These are phyloP conservation scores for Erigeron canadensis DNA, from an alignment of 129 eudicot genomes.

Conservation along the genomic window DNA sequence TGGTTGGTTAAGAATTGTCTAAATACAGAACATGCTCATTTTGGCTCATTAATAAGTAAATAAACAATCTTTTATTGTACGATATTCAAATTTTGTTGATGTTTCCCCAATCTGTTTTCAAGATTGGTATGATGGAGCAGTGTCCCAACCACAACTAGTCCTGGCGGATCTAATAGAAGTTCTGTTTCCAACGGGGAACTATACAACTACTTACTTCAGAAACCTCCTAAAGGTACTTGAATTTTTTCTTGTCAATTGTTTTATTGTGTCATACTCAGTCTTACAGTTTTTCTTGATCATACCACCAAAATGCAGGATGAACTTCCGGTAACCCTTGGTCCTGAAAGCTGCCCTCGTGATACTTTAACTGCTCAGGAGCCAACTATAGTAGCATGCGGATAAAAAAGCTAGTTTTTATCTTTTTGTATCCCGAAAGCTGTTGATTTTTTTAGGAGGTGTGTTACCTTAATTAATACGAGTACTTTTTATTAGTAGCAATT, in stretches of 20 bases:
- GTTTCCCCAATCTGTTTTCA: conserved; percentile 7
- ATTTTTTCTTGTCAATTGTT: neutral
- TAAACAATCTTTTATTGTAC: too few relatives aligned
- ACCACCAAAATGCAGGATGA: conserved; percentile 60
- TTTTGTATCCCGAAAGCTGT: conserved; percentile 1
- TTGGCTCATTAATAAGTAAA: too few relatives aligned
- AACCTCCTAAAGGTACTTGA: conserved; percentile 71
- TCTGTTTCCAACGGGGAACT: conserved; percentile 75
- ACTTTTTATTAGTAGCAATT: conserved; percentile 14
- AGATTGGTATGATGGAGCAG: conserved; percentile 96
- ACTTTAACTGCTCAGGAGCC: conserved; percentile 74
- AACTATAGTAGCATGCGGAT: conserved; percentile 54
- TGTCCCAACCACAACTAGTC: conserved; percentile 95
- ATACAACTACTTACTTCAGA: conserved; percentile 78
- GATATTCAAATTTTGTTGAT: too few relatives aligned
- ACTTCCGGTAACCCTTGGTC: conserved; percentile 43
- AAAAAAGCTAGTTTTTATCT: conserved; percentile 18
- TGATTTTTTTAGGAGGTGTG: neutral
- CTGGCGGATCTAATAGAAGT: conserved; percentile 83
- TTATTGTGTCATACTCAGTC: conserved; percentile 5
- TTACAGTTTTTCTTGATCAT: neutral
- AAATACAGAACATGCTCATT: neutral
- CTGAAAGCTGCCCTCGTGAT: conserved; percentile 65
- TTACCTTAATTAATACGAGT: neutral
- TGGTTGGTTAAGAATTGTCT: neutral